Percentiles rank a stretch among this genome's conserved stretches.
These are phyloP conservation scores for Sphaerulina populicola DNA, from an alignment of 2,329 filamentous ascomycete species.

Conservation along the genomic window DNA sequence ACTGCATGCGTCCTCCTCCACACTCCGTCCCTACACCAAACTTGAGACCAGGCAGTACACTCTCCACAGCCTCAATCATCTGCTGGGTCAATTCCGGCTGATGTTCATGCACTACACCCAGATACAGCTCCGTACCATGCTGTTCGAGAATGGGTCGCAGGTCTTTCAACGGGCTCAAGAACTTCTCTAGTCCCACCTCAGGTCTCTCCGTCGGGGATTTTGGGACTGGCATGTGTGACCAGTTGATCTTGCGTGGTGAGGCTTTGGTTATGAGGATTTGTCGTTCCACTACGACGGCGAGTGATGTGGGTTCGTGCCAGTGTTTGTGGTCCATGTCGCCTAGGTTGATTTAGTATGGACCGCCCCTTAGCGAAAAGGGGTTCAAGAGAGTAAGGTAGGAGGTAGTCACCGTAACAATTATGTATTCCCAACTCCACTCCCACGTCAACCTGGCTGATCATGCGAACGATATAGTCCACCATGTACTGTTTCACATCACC, in stretches of 20 bases:
- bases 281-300: slow-evolving; percentile 31
- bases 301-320: slow-evolving; percentile 39
- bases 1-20: slow-evolving; percentile 34
- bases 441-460: slow-evolving; percentile 30
- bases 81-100: slow-evolving; percentile 35
- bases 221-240: slow-evolving; percentile 42
- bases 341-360: not conserved
- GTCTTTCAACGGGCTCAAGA: slow-evolving; percentile 35
- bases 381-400: not conserved
- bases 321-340: slow-evolving; percentile 39
- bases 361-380: not conserved
- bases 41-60: slow-evolving; percentile 21
- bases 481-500: slow-evolving; percentile 31
- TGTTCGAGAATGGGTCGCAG: slow-evolving; percentile 27
- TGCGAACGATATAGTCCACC: slow-evolving; percentile 29
- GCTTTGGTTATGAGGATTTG: slow-evolving; percentile 30
- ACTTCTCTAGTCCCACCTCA: slow-evolving; percentile 26
- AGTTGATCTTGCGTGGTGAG: slow-evolving; percentile 32
- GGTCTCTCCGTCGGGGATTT: slow-evolving; percentile 27
- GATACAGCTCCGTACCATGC: slow-evolving; percentile 33
- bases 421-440: slow-evolving; percentile 40
- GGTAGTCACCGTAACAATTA: slow-evolving; percentile 43
- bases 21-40: slow-evolving; percentile 41
- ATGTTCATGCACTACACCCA: slow-evolving; percentile 37
- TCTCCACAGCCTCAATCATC: slow-evolving; percentile 34